A percentile compares a stretch with the other conserved stretches of the same genome.
Evolutionary conservation across 192 early-diverging fungal genomes (phyloP).

Genomic region (Backusella liffmaniae): DNA sequence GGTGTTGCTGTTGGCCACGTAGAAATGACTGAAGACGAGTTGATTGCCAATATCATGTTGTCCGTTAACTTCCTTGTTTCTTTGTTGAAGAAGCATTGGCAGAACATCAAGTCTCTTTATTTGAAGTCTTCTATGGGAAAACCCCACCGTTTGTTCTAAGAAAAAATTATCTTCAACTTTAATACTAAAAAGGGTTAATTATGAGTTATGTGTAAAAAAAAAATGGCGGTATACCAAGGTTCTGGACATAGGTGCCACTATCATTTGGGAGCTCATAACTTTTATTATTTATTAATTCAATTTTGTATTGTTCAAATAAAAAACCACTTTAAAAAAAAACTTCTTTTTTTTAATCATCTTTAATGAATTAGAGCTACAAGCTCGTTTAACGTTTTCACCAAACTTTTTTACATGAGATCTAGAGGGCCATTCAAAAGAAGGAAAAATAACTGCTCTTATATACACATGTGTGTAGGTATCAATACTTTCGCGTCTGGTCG

Average conservation of each 20-base stretch:
- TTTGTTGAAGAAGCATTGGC: slow-evolving; percentile 99
- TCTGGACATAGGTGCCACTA: slow-evolving; percentile 31
- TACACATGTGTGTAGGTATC: too few species aligned
- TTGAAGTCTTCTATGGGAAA: slow-evolving; percentile 98
- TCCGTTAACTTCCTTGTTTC: slow-evolving; percentile 98
- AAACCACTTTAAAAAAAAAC: neutral
- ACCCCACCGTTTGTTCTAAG: slow-evolving; percentile 85
- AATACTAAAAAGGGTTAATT: neutral
- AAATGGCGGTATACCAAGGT: slow-evolving; percentile 33
- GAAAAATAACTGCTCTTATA: too few species aligned
- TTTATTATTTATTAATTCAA: neutral
- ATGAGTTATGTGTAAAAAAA: slow-evolving; percentile 13
- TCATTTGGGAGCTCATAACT: slow-evolving; percentile 32
- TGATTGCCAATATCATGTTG: slow-evolving; percentile 96
- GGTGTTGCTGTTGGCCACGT: slow-evolving; percentile 96
- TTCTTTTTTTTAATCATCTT: neutral
- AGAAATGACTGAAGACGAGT: slow-evolving; percentile 92
- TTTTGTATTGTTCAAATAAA: slow-evolving; percentile 14
- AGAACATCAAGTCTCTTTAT: slow-evolving; percentile 98
- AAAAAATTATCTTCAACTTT: slow-evolving; percentile 12
- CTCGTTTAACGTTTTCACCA: too few species aligned
- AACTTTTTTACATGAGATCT: too few species aligned
- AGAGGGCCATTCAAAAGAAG: too few species aligned
- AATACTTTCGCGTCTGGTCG: too few species aligned
- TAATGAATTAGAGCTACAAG: too few species aligned